These are phyloP conservation scores for Nemania sp. DNA, from an alignment of 2,329 filamentous ascomycete species.

Conservation along the genomic window DNA sequence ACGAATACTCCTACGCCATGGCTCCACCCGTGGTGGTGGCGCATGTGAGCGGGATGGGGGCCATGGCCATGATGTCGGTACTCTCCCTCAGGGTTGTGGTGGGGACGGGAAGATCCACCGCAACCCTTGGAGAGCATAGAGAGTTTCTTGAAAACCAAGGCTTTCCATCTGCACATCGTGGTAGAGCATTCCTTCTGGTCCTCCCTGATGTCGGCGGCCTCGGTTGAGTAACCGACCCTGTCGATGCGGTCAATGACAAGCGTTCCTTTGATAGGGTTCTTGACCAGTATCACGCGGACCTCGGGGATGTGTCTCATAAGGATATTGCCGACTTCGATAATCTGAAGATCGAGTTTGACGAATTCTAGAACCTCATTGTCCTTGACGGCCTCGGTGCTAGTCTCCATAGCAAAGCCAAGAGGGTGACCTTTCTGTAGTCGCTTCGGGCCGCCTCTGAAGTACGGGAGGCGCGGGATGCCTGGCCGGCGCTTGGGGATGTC, in stretches of 20 bases:
- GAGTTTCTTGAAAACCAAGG: constrained; percentile 52
- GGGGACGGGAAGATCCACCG: constrained; percentile 32
- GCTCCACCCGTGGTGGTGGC: constrained; percentile 46
- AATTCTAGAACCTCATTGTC: constrained; percentile 57
- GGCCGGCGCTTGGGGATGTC: constrained; percentile 38
- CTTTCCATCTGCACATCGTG: constrained; percentile 60
- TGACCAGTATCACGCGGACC: constrained; percentile 65
- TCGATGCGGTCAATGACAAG: constrained; percentile 59
- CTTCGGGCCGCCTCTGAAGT: constrained; percentile 39
- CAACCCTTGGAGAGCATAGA: constrained; percentile 43
- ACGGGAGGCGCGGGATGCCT: constrained; percentile 32
- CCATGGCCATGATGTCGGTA: constrained; percentile 22
- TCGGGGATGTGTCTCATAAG: constrained; percentile 59
- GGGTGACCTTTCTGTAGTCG: constrained; percentile 25
- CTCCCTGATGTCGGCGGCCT: constrained; percentile 36
- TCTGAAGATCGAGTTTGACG: constrained; percentile 58
- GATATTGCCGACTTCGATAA: constrained; percentile 62
- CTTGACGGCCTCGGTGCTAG: constrained; percentile 51
- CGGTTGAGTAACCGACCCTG: constrained; percentile 38
- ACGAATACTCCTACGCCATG: constrained; percentile 59
- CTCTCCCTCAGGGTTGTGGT: constrained; percentile 25
- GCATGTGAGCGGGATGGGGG: constrained; percentile 15
- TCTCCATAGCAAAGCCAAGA: constrained; percentile 56
- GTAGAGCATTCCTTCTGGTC: constrained; percentile 44
- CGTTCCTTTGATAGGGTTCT: constrained; percentile 58